These are phyloP conservation scores for Collybia sordida DNA, from an alignment of 768 basidiomycete genomes.

Conservation along the genomic window DNA sequence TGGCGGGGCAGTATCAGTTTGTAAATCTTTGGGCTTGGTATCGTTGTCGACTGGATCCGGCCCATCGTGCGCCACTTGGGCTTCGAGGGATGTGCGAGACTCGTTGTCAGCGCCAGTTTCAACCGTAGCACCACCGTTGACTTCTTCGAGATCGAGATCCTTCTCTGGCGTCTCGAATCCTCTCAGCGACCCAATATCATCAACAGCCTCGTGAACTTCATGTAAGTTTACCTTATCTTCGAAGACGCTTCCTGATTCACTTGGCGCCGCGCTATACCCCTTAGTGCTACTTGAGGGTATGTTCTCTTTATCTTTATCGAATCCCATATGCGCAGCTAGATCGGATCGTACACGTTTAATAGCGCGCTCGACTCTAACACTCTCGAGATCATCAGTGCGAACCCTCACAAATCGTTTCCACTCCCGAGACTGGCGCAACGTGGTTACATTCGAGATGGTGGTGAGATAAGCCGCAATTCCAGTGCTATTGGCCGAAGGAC, in stretches of 20 bases:
- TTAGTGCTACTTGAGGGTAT: conserved; percentile 12
- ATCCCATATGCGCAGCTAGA: conserved; percentile 64
- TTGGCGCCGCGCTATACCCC: conserved; percentile 14
- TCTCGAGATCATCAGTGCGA: conserved; percentile 85
- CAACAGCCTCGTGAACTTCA: conserved; percentile 38
- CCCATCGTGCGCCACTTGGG: conserved; percentile 5
- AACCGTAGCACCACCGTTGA: conserved; percentile 4
- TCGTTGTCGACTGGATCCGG: neutral
- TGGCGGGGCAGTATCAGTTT: conserved; percentile 10
- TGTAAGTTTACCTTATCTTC: conserved; percentile 31
- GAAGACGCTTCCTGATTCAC: conserved; percentile 18
- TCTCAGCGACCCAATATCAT: conserved; percentile 33
- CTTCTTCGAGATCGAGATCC: conserved; percentile 17
- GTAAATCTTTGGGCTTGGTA: neutral
- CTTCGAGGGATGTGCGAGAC: too few species aligned
- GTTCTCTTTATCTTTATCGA: conserved; percentile 32
- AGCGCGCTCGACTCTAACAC: conserved; percentile 81
- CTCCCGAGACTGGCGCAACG: conserved; percentile 59
- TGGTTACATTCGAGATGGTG: conserved; percentile 64
- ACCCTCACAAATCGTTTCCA: conserved; percentile 90
- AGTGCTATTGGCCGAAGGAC: conserved; percentile 54
- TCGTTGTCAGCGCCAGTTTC: neutral
- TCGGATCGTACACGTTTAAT: conserved; percentile 88
- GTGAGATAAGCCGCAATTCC: conserved; percentile 81
- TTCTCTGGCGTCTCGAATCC: conserved; percentile 25